These are phyloP conservation scores for Hygrophorus pudorinus DNA, from an alignment of 768 basidiomycete species.

Conservation along the genomic window DNA sequence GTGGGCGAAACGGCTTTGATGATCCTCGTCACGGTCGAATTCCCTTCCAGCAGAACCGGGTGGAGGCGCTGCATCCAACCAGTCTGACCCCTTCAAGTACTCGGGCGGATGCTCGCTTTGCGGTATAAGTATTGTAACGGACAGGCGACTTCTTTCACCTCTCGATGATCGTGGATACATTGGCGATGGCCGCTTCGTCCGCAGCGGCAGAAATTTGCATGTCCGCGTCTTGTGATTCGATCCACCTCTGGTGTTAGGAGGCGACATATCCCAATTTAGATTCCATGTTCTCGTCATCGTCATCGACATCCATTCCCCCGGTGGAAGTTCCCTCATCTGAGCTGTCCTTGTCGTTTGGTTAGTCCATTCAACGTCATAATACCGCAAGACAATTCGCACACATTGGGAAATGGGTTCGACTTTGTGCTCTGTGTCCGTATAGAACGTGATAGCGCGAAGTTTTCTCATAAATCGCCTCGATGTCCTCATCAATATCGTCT, in stretches of 20 bases:
- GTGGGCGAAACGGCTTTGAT: not conserved
- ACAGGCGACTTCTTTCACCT: slow-evolving; percentile 5
- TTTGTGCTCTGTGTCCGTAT: slow-evolving; percentile 14
- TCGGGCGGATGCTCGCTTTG: slow-evolving; percentile 8
- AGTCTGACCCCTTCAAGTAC: slow-evolving; percentile 13
- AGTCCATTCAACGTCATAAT: slow-evolving; percentile 8
- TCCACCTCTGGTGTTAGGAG: not conserved
- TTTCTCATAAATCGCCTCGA: too few relatives aligned
- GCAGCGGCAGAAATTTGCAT: not conserved
- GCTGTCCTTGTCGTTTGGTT: not conserved
- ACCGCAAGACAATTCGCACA: slow-evolving; percentile 12
- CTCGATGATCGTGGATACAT: not conserved
- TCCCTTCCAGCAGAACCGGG: not conserved
- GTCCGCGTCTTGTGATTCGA: not conserved
- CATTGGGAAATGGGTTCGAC: slow-evolving; percentile 11
- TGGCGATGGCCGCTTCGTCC: not conserved
- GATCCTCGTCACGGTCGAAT: slow-evolving; percentile 2
- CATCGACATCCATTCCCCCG: too few relatives aligned
- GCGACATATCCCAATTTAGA: not conserved
- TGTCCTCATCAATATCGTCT: too few relatives aligned
- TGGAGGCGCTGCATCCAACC: slow-evolving; percentile 2
- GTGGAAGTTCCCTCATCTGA: too few relatives aligned
- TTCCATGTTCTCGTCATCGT: not conserved
- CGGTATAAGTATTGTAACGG: slow-evolving; percentile 12
- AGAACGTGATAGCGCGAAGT: slow-evolving; percentile 9